Evolutionary conservation across 495 filamentous ascomycete genomes (phyloP).

Genomic region (Pseudevernia furfuracea): DNA sequence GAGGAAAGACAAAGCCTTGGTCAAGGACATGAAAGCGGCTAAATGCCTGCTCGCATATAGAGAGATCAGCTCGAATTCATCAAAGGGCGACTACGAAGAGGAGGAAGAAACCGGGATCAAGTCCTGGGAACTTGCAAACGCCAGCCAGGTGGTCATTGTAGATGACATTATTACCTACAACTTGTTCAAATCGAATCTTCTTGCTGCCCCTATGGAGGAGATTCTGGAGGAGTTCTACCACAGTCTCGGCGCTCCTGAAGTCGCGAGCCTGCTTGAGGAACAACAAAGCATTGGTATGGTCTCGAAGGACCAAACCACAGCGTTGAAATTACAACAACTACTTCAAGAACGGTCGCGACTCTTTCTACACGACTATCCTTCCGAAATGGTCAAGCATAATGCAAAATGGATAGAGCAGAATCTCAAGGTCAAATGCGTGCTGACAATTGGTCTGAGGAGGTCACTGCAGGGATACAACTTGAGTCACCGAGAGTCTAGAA

Average conservation of each 20-base stretch:
- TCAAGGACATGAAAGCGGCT: slow-evolving; percentile 64
- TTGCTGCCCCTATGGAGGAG: slow-evolving; percentile 85
- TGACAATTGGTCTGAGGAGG: slow-evolving; percentile 62
- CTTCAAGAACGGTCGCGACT: slow-evolving; percentile 80
- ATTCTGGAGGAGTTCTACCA: slow-evolving; percentile 74
- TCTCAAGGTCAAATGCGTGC: slow-evolving; percentile 66
- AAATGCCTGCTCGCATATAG: slow-evolving; percentile 72
- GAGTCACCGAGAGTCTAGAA: slow-evolving; percentile 60
- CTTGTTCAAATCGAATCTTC: slow-evolving; percentile 70
- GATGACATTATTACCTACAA: slow-evolving; percentile 83
- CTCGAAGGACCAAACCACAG: slow-evolving; percentile 45
- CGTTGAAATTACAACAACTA: slow-evolving; percentile 59
- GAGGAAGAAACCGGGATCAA: slow-evolving; percentile 68
- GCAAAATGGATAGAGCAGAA: slow-evolving; percentile 84
- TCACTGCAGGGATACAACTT: slow-evolving; percentile 60
- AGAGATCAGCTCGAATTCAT: slow-evolving; percentile 48
- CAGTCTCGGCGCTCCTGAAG: slow-evolving; percentile 38
- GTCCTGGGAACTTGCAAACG: slow-evolving; percentile 64
- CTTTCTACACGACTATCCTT: slow-evolving; percentile 68
- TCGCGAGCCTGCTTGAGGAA: slow-evolving; percentile 43
- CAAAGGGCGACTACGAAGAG: slow-evolving; percentile 37
- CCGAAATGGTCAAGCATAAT: slow-evolving; percentile 70
- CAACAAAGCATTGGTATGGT: slow-evolving; percentile 41
- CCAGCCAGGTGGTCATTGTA: slow-evolving; percentile 65
- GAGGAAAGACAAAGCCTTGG: slow-evolving; percentile 70